Evolutionary conservation across 2,329 filamentous ascomycete species (phyloP), one percentile per base, ranked within the genome.

Genomic region (Colletotrichum salicis): DNA sequence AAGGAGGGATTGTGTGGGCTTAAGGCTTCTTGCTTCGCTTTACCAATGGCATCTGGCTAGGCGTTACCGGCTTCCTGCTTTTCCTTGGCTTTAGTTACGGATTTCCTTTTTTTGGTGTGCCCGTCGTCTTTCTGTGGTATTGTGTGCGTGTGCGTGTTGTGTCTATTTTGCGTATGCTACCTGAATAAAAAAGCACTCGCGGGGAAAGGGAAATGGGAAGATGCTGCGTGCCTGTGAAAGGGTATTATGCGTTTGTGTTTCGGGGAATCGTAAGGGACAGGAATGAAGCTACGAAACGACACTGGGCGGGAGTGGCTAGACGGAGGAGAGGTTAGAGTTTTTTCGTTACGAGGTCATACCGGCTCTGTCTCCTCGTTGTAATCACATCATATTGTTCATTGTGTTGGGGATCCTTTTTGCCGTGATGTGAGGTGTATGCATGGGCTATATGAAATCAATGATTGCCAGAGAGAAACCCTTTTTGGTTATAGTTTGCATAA

Each of bases 11-110:
- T 51, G 57, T 41, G 48, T 63, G 60, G 29, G 13, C 45, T 24
- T 19, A 29, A 62, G 60, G 60, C n/a, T 63, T 13, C 19, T 27
- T 63, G 60, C 52, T 63, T 63, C 60, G 60, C 60, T 63, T 59
- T 48, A 60, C 60, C 69, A 73, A 69, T 71, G 67, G 73, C 64
- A 66, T 62, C 51, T 70, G 67, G 58, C 67, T 67, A 64, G 72
- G 74, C 74, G 74, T 75, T 75, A 65, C 68, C 70, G 73, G 63
- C 52, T 68, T 31, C 33, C 15, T 64, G 64, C 63, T 61, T 61
- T 65, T 67, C 37, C 15, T 19, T 65, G 15, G 41, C 41, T 48
- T 48, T 22, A 48, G 19, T 48, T 64, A 22, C 51, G 45, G 29
- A 57, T 62, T 45, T 59, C 57, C 55, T 35, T 67, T 31, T 56